Base-by-base conservation (phyloP, 768 basidiomycete species). In the Hericium rajendrae region DNA sequence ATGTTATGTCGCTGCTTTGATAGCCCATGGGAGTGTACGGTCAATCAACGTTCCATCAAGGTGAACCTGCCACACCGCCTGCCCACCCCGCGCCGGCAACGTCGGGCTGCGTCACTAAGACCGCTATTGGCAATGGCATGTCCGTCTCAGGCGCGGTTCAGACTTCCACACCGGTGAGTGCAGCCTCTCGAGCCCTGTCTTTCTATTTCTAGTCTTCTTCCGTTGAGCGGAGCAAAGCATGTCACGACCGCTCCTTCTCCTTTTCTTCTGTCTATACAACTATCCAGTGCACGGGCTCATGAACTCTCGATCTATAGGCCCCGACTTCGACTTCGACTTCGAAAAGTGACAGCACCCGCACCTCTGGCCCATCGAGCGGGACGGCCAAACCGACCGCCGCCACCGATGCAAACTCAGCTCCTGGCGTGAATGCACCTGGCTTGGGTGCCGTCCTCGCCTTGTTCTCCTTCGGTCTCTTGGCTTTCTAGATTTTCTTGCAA, bases 1-100 rank as follows among this genome's bases (percentile, higher is more conserved):
- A 48, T 49, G 22, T 6, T 38, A 48, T 46, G 51, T 9, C 20
- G 32, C 32, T 8, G 6, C 38, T 18, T 15, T 54, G 48, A 50
- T 54, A 81, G 78, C 80, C 83, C 4, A 83, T 83, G 81, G 85
- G 84, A 32, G 76, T 86, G n/a, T 85, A 86, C 63, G 81, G 81
- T 32, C 68, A 72, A 15, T 86, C 83, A 13, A 85, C 84, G 0
- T 87, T 81, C 73, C 68, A 76, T 64, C 88, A 90, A 73, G 83
- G 83, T 40, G 69, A 82, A 38, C 74, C 78, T 0, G 67, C 59
- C 0, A 86, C 81, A 2, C 84, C 86, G 15, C 39, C 74, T 8
- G 73, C 83, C 2, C 82, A 85, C 63, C 78, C 82, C 3, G 72
- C 70, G 1, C 85, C 83, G 0, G 64, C 80, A 3, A 83, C 84